phyloP scores from a whole-genome alignment of 805 yeast genomes.

The Nakazawaea sp. region DNA sequence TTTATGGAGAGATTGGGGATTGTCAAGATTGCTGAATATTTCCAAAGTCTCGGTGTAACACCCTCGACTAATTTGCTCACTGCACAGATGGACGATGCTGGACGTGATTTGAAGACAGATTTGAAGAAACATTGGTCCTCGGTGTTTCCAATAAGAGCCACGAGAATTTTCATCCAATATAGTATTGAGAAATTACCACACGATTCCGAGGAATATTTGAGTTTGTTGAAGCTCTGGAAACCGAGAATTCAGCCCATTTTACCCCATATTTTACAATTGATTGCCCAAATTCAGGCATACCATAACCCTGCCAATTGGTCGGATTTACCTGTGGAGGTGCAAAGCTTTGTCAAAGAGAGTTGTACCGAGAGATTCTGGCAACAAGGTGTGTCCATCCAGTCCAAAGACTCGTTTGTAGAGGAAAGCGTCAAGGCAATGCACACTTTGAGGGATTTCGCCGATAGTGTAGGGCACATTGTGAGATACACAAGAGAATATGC shows the following conservation, averaged over 20 bases:
- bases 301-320: conserved; percentile 92
- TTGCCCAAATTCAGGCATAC: conserved; percentile 89
- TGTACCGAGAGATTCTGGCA: conserved; percentile 97
- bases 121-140: conserved; percentile 90
- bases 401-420: conserved; percentile 89
- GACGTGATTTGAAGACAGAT: conserved; percentile 65
- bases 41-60: conserved; percentile 73
- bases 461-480: conserved; percentile 92
- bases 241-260: conserved; percentile 89
- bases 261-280: conserved; percentile 81
- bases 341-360: conserved; percentile 82
- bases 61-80: conserved; percentile 68
- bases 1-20: conserved; percentile 97
- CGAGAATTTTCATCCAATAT: conserved; percentile 90
- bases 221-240: conserved; percentile 75
- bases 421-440: conserved; percentile 92
- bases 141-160: conserved; percentile 91
- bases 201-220: conserved; percentile 65
- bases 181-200: conserved; percentile 88
- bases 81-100: conserved; percentile 87
- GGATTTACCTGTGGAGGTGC: conserved; percentile 82
- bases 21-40: conserved; percentile 87
- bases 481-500: conserved; percentile 96
- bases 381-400: conserved; percentile 91
- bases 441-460: conserved; percentile 94